These are phyloP conservation scores for Solanum tarapatanum DNA, from an alignment of 257 asterid species.

Conservation along the genomic window DNA sequence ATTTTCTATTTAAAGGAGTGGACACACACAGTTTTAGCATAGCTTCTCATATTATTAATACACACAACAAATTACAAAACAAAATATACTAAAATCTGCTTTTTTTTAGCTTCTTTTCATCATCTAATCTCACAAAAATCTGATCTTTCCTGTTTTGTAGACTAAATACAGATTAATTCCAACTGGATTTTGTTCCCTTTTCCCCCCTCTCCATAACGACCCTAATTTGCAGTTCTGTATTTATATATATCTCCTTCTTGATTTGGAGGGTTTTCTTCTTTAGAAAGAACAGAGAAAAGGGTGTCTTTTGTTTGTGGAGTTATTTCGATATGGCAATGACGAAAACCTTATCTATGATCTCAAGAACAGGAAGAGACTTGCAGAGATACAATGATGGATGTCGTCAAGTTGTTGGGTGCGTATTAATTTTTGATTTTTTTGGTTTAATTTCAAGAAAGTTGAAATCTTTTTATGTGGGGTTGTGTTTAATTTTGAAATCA, in stretches of 20 bases:
- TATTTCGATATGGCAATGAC: constrained; percentile 40
- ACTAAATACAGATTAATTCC: neutral
- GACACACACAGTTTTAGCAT: neutral
- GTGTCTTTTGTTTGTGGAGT: neutral
- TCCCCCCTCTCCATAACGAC: neutral
- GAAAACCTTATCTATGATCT: constrained; percentile 28
- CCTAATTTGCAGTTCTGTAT: neutral
- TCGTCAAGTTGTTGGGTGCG: constrained; percentile 85
- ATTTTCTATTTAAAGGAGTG: neutral
- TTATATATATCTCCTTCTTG: neutral
- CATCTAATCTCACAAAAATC: neutral
- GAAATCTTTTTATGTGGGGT: neutral
- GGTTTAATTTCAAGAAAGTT: neutral
- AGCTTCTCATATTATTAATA: neutral
- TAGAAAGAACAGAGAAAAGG: neutral
- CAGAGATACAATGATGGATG: constrained; percentile 61
- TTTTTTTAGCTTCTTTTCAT: neutral
- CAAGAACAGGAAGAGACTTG: constrained; percentile 63
- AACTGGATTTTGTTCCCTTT: neutral
- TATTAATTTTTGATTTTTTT: neutral
- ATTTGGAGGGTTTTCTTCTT: neutral
- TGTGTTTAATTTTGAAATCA: neutral
- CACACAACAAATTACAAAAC: neutral
- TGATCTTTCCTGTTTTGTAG: neutral
- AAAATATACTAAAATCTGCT: neutral